Base-by-base conservation (phyloP, 768 basidiomycete species). In the Leccinum broughii region DNA sequence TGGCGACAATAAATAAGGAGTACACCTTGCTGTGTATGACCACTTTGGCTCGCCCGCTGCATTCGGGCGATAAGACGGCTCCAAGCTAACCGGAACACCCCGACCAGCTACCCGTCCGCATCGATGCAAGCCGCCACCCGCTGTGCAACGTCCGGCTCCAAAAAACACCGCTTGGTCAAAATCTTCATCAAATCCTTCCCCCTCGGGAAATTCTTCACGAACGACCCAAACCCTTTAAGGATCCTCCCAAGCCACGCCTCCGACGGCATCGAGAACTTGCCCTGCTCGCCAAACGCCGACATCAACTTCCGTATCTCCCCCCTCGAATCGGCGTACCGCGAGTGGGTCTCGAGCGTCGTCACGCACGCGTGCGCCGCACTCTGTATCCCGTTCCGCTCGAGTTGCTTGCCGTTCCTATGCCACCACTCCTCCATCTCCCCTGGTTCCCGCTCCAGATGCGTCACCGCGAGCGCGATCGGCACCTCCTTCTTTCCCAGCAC, bases 391-490 rank as follows among this genome's bases (percentile, higher is more conserved):
- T 56, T 63, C 51, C 24, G 56, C 28, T 67, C 64, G 13, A 75
- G 56, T 30, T 54, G 58, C 53, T 59, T 62, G 26, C 50, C 55
- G 20, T 75, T 74, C 4, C 67, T 58, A 0, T 41, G 56, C 75
- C 74, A 75, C 74, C 75, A 75, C 1, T 61, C 66, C 54, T 75
- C 75, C 74, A 76, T 75, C 32, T 67, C 58, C 2, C 17, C 22
- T 22, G 8, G 41, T 0, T 75, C 69, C 20, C 71, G 56, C 61
- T 78, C 79, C 22, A 80, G 68, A 26, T 79, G 76, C 0, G 77
- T 80, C 32, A 81, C 67, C 1, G 72, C 77, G 7, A 81, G 58
- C 9, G 76, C 69, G 22, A 76, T 71, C 0, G 79, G 79, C 7
- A 81, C 80, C 15, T 72, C 60, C 14, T 70, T 64, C 41, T 73